Conservation (phyloP, 305 asterid species). For the Solanum hybrid region DNA sequence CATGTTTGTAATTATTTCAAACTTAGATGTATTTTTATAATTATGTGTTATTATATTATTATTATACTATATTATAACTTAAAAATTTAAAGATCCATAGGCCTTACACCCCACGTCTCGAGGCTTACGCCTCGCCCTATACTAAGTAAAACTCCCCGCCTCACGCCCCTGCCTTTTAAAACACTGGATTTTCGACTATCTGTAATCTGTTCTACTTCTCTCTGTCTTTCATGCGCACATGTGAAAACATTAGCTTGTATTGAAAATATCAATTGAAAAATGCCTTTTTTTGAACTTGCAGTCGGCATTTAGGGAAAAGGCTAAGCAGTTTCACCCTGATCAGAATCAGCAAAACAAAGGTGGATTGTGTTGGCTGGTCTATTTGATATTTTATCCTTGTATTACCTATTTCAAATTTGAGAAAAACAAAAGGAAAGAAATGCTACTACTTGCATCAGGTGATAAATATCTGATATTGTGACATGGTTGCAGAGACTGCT, state of each 20-base stretch:
- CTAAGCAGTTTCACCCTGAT: constrained; percentile 86
- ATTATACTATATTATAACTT: too few species aligned
- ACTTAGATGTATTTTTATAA: too few species aligned
- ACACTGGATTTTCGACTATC: too few species aligned
- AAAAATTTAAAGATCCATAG: too few species aligned
- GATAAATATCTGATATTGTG: background rate
- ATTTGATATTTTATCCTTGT: background rate
- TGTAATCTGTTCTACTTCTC: background rate
- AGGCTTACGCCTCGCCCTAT: too few species aligned
- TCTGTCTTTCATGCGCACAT: background rate
- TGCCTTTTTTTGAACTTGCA: constrained; percentile 19
- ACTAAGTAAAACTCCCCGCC: too few species aligned
- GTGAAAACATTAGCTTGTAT: background rate
- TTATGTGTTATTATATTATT: too few species aligned
- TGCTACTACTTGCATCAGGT: background rate
- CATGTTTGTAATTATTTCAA: too few species aligned
- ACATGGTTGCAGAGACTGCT: constrained; percentile 41
- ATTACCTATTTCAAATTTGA: background rate
- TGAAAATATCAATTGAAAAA: background rate
- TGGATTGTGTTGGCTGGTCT: constrained; percentile 7
- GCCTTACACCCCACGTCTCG: too few species aligned
- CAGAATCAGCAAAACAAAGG: constrained; percentile 90
- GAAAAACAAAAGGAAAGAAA: background rate
- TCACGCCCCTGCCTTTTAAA: too few species aligned
- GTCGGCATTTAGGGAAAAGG: constrained; percentile 89